A percentile compares a stretch with the other conserved stretches of the same genome.
Evolutionary conservation across 805 yeast species (phyloP).

Genomic region (Torulaspora maleeae): DNA sequence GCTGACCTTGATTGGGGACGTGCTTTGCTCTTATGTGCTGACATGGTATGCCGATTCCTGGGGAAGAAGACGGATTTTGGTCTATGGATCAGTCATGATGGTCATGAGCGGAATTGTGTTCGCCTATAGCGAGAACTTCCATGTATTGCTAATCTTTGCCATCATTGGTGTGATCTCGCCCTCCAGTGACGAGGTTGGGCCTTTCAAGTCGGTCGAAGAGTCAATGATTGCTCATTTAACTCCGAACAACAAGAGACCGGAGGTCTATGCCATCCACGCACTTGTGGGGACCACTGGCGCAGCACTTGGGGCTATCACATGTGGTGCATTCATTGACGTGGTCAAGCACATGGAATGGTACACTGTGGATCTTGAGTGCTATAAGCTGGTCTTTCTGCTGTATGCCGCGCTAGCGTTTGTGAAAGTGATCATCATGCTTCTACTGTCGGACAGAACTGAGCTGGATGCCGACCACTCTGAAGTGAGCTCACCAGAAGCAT

Average conservation of each 20-base stretch:
- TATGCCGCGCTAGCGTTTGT: conserved; percentile 52
- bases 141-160: conserved; percentile 61
- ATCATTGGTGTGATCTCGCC: conserved; percentile 83
- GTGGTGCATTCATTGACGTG: conserved; percentile 56
- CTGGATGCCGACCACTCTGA: conserved; percentile 25
- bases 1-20: conserved; percentile 74
- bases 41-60: conserved; percentile 73
- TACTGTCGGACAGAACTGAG: conserved; percentile 54
- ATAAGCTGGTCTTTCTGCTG: conserved; percentile 51
- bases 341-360: conserved; percentile 37
- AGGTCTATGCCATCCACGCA: conserved; percentile 70
- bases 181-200: conserved; percentile 87
- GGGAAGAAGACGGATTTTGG: conserved; percentile 64
- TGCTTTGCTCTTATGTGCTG: conserved; percentile 58
- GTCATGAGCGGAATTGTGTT: conserved; percentile 60
- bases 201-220: conserved; percentile 82
- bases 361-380: conserved; percentile 40
- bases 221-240: conserved; percentile 77
- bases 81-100: conserved; percentile 65
- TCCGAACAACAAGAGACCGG: conserved; percentile 58
- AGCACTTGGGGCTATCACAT: conserved; percentile 62
- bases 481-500: conserved; percentile 15
- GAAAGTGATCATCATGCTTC: conserved; percentile 49
- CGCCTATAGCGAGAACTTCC: conserved; percentile 49
- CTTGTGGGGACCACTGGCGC: conserved; percentile 65